Base-by-base conservation (phyloP, 2,329 filamentous ascomycete species). In the Allantophomopsis lycopodina region DNA sequence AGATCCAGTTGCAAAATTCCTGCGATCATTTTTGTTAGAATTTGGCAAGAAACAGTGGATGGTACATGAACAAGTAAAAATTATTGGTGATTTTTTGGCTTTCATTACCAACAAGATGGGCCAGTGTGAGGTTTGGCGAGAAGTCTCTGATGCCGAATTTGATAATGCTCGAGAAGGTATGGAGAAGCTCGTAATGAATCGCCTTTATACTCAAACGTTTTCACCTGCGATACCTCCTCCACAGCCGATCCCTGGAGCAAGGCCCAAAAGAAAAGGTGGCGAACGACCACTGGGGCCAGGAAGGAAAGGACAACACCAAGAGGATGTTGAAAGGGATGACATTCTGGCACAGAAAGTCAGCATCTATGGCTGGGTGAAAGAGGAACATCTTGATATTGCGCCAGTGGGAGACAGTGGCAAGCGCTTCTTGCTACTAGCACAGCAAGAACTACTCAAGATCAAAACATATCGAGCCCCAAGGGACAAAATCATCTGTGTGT, bases 61-160 rank as follows among this genome's bases (percentile, higher is more conserved):
- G 84, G 91, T 95, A 6, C 91, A 98, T 57, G 91, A 98, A 62
- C 91, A 98, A 59, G 91, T 96, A 56, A 98, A 98, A 63, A 96
- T 98, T 46, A 94, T 98, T 44, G 78, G 85, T 48, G 93, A 98
- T 57, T 98, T 98, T 50, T 66, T 98, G 36, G 79, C 87, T 35
- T 98, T 98, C 54, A 98, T 98, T 47, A 83, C 84, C 40, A 94
- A 94, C 62, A 96, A 96, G 65, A 98, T 98, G 93, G 86, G 82
- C 12, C 74, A 86, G 47, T 98, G 91, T 55, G 91, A 98, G 45
- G 86, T 98, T 3, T 98, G 91, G 91, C 77, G 84, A 42, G 85
- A 91, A 28, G 85, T 96, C 0, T 94, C 88, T 0, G 91, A 98
- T 57, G 85, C 85, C 31, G 91, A 98, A 54, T 98, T 98, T 51